These are phyloP conservation scores for Epichloe coenophiala DNA, from an alignment of 2,329 filamentous ascomycete species.

Conservation along the genomic window DNA sequence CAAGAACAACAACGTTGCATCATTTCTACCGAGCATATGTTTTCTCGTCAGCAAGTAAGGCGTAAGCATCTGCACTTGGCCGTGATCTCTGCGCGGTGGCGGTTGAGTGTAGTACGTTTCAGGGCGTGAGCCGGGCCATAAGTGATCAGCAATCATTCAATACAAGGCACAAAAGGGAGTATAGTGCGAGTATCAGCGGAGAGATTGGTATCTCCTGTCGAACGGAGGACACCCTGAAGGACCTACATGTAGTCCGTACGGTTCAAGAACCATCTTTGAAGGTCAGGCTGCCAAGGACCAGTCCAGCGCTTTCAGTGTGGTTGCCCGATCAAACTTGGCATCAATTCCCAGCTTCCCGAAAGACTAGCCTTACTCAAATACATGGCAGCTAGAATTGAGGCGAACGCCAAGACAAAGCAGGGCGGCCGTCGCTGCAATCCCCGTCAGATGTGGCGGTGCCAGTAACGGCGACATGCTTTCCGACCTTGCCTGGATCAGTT, in stretches of 20 bases:
- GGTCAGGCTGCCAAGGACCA: not conserved
- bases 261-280: not conserved
- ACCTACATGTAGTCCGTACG: not conserved
- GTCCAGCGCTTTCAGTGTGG: not conserved
- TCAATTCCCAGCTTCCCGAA: not conserved
- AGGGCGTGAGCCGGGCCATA: not conserved
- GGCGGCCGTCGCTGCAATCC: not conserved
- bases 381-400: not conserved
- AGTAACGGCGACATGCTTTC: not conserved
- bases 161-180: not conserved
- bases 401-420: not conserved
- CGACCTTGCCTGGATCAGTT: not conserved
- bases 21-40: not conserved
- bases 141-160: not conserved
- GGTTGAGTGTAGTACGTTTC: not conserved
- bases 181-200: too few relatives aligned
- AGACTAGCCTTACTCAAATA: not conserved
- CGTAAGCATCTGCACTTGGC: not conserved
- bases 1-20: too few relatives aligned
- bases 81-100: too few relatives aligned
- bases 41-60: not conserved
- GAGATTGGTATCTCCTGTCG: not conserved
- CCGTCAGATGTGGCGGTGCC: not conserved
- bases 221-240: not conserved
- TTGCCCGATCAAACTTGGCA: not conserved